Percentiles rank a stretch among this genome's conserved stretches.
Evolutionary conservation across 106 monocot species (phyloP).

Genomic region (Agapanthus africanus): DNA sequence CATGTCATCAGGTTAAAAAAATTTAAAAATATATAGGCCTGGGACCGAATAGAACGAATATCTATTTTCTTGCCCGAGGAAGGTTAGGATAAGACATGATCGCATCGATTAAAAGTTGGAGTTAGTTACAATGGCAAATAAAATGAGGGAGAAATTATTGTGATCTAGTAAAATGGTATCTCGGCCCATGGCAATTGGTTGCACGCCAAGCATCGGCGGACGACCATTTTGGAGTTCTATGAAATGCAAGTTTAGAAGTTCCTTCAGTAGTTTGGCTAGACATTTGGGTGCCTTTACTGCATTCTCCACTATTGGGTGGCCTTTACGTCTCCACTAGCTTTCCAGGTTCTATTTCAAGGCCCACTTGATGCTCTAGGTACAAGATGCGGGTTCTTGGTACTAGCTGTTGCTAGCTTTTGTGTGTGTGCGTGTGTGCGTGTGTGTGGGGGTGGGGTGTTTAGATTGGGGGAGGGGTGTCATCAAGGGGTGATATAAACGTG

Average conservation of each 20-base stretch:
- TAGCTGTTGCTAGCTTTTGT: too few species aligned
- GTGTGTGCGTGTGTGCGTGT: too few species aligned
- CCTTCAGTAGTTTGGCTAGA: too few species aligned
- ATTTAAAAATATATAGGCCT: too few species aligned
- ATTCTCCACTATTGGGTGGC: not conserved
- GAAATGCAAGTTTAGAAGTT: too few species aligned
- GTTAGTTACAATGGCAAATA: not conserved
- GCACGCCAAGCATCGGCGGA: too few species aligned
- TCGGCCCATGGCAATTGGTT: not conserved
- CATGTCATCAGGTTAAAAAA: not conserved
- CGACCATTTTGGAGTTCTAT: not conserved
- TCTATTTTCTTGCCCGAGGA: too few species aligned
- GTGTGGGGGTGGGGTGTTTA: too few species aligned
- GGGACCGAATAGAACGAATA: too few species aligned
- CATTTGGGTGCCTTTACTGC: too few species aligned
- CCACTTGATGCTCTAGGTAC: not conserved
- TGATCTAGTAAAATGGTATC: not conserved
- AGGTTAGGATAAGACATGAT: not conserved
- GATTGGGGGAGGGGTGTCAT: too few species aligned
- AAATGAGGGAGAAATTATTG: not conserved
- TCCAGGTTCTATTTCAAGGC: not conserved
- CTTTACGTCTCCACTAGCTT: not conserved
- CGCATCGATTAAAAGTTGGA: not conserved
- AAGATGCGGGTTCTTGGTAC: not conserved
- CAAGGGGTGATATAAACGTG: too few species aligned